Base-by-base conservation (phyloP, 2,329 filamentous ascomycete genomes). In the Botryotinia convoluta region DNA sequence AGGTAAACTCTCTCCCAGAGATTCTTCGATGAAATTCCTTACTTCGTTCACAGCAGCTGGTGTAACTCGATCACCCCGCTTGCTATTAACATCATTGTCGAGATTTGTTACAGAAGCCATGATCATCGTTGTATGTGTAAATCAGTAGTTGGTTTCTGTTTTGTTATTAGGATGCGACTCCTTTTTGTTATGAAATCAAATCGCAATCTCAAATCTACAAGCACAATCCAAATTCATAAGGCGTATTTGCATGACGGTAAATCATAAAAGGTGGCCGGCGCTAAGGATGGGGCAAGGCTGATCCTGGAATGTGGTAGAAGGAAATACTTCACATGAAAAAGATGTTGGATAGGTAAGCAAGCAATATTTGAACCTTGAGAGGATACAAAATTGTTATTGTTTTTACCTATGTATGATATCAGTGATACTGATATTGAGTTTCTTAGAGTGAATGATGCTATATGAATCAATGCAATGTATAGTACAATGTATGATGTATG, bases 91-190 rank as follows among this genome's bases (percentile, higher is more conserved):
- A 86, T 99, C 96, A 83, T 95, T 95, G 84, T 98, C 96, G 75
- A 99, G 86, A 76, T 94, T 97, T 76, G 93, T 89, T 45, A 98
- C 95, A 57, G 95, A 97, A 78, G 95, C 95, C 95, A 98, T 98
- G 70, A 60, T 77, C 74, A 22, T 42, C 5, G 65, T 32, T 4
- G 39, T 29, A n/a, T 16, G 22, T 42, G 48, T 39, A n/a, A 29
- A 16, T 32, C 44, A 20, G 37, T 42, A 37, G 29, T 16, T 42
- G 48, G 26, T 42, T 57, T 44, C 65, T 22, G 26, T 12, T 57
- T 22, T 68, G 35, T 32, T 29, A 57, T 8, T 57, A 32, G 64
- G 35, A 68, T 68, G 35, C 35, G 65, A 68, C 65, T 68, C 65
- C 65, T 68, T 68, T 68, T 68, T 57, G 65, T 68, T 68, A 68